Percentiles rank a stretch among this genome's conserved stretches.
phyloP scores from a whole-genome alignment of 306 rosid species.

The Alnus glutinosa region DNA sequence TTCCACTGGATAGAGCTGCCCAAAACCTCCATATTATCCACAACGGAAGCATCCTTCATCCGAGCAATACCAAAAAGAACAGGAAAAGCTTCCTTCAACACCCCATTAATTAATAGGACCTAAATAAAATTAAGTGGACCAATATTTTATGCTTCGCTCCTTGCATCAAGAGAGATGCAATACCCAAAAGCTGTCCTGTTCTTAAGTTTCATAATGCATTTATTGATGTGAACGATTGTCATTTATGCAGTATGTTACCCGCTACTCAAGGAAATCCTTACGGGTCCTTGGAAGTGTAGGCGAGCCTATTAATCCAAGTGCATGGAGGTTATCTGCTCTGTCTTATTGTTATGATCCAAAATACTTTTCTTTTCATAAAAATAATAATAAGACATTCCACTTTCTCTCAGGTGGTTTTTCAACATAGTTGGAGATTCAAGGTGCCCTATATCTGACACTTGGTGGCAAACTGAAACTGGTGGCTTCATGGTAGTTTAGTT shows the following conservation, averaged over 20 bases:
- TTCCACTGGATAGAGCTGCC: no score
- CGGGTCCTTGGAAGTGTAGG: slow-evolving; percentile 96
- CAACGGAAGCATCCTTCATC: no score
- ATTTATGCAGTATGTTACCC: slow-evolving; percentile 74
- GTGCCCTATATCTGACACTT: slow-evolving; percentile 98
- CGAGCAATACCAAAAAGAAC: no score
- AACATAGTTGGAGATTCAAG: slow-evolving; percentile 90
- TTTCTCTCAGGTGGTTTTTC: slow-evolving; percentile 81
- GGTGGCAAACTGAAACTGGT: slow-evolving; percentile 99
- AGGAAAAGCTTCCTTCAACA: no score
- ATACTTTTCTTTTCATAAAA: background rate
- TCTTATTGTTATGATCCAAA: slow-evolving; percentile 11
- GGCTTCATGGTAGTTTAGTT: slow-evolving; percentile 85
- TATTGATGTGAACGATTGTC: slow-evolving; percentile 5
- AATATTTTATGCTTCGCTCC: no score
- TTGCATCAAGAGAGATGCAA: background rate
- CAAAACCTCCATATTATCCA: no score
- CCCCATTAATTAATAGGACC: no score
- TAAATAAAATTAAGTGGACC: no score
- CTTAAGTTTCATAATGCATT: slow-evolving; percentile 11
- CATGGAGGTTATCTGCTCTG: slow-evolving; percentile 74
- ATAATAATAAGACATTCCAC: slow-evolving; percentile 14
- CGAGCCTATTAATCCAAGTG: slow-evolving; percentile 99
- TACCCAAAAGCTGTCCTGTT: slow-evolving; percentile 9
- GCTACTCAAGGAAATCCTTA: slow-evolving; percentile 84